A percentile compares a stretch with the other conserved stretches of the same genome.
These are phyloP conservation scores for Beauveria sp. DNA, from an alignment of 2,329 filamentous ascomycete genomes.

Conservation along the genomic window DNA sequence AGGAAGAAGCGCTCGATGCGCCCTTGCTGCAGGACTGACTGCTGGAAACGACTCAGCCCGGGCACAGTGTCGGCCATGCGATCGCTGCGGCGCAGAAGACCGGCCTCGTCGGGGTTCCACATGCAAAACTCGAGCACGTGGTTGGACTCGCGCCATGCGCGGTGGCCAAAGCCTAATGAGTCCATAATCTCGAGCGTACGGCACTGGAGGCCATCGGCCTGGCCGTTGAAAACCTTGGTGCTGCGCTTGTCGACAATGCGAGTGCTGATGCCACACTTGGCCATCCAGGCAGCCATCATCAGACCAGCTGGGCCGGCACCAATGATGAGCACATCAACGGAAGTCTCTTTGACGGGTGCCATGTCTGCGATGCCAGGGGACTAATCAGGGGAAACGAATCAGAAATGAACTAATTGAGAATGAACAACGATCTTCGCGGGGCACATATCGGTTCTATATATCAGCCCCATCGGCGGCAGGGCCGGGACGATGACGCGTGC, in stretches of 20 bases:
- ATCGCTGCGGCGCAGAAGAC: constrained; percentile 48
- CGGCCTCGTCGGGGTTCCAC: constrained; percentile 55
- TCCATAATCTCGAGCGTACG: constrained; percentile 67
- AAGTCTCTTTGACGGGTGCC: not conserved
- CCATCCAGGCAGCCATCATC: constrained; percentile 34
- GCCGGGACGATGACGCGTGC: not conserved
- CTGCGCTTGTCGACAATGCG: constrained; percentile 16
- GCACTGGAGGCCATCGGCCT: constrained; percentile 46
- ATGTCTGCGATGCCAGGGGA: not conserved
- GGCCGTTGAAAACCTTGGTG: constrained; percentile 23
- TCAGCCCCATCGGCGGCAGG: not conserved
- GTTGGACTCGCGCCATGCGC: constrained; percentile 57
- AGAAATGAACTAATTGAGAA: not conserved
- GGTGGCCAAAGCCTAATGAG: constrained; percentile 58
- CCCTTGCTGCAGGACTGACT: constrained; percentile 64
- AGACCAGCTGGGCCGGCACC: constrained; percentile 41
- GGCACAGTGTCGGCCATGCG: constrained; percentile 56
- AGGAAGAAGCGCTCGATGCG: constrained; percentile 61
- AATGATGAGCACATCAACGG: constrained; percentile 35
- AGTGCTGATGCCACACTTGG: constrained; percentile 16
- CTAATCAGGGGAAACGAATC: not conserved
- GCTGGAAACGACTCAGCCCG: constrained; percentile 54
- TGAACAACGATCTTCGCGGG: not conserved
- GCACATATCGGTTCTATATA: not conserved
- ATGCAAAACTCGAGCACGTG: constrained; percentile 54